Conservation (phyloP, 768 basidiomycete species). For the Russula lepida region DNA sequence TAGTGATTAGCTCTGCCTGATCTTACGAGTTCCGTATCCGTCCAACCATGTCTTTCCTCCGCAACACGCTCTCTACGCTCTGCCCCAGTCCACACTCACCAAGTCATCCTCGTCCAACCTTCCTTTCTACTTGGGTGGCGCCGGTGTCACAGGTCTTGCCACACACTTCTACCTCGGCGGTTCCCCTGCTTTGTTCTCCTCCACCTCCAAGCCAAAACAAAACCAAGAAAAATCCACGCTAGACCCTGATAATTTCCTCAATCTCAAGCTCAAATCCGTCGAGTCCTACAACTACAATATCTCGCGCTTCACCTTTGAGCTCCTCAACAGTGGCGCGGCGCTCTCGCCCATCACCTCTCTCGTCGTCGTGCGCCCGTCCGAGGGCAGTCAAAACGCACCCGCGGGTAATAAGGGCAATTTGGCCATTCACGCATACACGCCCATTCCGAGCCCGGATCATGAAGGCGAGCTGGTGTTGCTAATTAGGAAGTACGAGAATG, state of each 20-base stretch:
- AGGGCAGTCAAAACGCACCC: constrained; percentile 38
- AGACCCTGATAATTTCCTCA: constrained; percentile 66
- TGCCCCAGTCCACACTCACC: no score
- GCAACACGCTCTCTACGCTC: no score
- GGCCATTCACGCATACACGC: constrained; percentile 88
- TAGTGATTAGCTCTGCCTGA: not conserved
- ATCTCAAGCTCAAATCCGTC: constrained; percentile 76
- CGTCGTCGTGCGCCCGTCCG: constrained; percentile 64
- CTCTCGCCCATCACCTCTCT: no score
- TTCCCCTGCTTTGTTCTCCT: constrained; percentile 14
- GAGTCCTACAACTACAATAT: constrained; percentile 94
- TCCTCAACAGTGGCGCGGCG: no score
- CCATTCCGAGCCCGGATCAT: constrained; percentile 67
- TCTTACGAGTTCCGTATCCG: constrained; percentile 27
- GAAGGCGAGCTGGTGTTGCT: constrained; percentile 73
- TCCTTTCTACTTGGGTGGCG: no score
- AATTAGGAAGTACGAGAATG: constrained; percentile 78
- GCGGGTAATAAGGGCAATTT: constrained; percentile 77
- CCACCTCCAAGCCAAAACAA: constrained; percentile 21
- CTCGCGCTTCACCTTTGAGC: no score
- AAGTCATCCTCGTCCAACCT: no score
- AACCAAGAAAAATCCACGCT: no score
- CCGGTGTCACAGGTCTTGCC: no score
- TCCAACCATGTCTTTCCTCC: no score
- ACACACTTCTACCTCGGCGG: no score